Evolutionary conservation across 257 asterid genomes (phyloP).

Genomic region (Coffea canephora): DNA sequence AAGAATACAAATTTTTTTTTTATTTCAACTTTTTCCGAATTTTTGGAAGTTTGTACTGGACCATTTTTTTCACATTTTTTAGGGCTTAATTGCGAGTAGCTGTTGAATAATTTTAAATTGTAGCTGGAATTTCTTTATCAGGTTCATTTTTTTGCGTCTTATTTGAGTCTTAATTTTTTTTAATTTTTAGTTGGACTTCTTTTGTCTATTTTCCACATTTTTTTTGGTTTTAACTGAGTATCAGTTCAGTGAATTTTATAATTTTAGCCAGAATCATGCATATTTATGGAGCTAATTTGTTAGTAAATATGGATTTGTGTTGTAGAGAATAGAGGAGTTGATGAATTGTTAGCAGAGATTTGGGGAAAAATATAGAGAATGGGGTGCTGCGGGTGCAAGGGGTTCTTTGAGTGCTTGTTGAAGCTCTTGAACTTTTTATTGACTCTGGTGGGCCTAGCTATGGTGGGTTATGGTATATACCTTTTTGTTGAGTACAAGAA

Average conservation of each 20-base stretch:
- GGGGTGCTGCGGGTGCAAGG: conserved; percentile 66
- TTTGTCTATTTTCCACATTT: background rate
- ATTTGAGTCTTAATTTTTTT: background rate
- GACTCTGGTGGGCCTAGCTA: conserved; percentile 75
- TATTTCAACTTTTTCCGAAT: background rate
- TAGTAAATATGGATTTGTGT: conserved; percentile 16
- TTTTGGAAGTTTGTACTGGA: background rate
- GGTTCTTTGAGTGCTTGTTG: conserved; percentile 76
- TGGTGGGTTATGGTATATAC: conserved; percentile 85
- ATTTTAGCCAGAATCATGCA: background rate
- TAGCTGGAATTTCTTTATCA: conserved; percentile 5
- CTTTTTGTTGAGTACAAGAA: conserved; percentile 72
- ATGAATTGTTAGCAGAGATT: conserved; percentile 27
- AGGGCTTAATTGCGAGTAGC: background rate
- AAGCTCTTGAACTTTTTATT: conserved; percentile 74
- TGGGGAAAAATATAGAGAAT: conserved; percentile 29
- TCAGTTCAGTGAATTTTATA: background rate
- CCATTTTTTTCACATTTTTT: background rate
- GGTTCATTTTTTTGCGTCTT: background rate
- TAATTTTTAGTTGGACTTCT: background rate
- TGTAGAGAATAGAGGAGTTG: conserved; percentile 25
- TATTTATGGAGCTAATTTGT: background rate
- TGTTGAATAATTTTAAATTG: background rate
- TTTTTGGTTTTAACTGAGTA: background rate
- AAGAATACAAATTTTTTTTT: background rate